Conservation (phyloP, 2,329 filamentous ascomycete genomes). For the Aureobasidium sp. region DNA sequence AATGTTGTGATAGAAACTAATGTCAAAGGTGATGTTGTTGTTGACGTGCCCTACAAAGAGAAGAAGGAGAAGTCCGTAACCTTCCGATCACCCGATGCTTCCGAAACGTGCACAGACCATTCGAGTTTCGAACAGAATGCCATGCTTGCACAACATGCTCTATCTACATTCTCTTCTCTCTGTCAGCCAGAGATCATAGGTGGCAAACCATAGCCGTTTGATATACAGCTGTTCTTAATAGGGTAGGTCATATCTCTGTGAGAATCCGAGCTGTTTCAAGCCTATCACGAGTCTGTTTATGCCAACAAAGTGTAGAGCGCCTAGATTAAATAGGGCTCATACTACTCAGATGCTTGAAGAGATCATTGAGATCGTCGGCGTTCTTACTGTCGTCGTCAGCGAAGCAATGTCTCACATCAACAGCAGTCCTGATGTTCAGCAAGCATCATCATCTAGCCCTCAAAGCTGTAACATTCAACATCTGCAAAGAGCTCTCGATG, state of each 20-base stretch:
- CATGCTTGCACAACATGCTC: neutral
- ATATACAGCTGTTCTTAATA: neutral
- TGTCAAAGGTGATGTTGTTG: neutral
- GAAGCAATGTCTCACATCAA: neutral
- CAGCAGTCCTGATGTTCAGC: neutral
- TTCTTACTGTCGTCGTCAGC: neutral
- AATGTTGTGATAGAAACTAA: too few species aligned
- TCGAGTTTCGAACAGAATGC: neutral
- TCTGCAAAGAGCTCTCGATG: neutral
- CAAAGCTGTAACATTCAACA: neutral
- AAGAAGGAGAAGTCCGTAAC: neutral
- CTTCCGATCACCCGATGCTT: neutral
- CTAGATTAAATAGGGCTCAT: neutral
- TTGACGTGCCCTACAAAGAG: neutral
- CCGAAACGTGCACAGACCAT: neutral
- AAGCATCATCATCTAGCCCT: conserved; percentile 1
- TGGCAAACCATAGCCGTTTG: neutral
- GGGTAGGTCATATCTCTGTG: too few species aligned
- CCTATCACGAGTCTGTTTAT: neutral
- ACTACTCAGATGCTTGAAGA: neutral
- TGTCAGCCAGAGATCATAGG: neutral
- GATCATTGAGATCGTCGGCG: neutral
- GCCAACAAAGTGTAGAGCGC: neutral
- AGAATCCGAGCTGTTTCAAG: neutral
- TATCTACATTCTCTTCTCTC: neutral